These are phyloP conservation scores for Hura crepitans DNA, from an alignment of 441 rosid genomes.

Conservation along the genomic window DNA sequence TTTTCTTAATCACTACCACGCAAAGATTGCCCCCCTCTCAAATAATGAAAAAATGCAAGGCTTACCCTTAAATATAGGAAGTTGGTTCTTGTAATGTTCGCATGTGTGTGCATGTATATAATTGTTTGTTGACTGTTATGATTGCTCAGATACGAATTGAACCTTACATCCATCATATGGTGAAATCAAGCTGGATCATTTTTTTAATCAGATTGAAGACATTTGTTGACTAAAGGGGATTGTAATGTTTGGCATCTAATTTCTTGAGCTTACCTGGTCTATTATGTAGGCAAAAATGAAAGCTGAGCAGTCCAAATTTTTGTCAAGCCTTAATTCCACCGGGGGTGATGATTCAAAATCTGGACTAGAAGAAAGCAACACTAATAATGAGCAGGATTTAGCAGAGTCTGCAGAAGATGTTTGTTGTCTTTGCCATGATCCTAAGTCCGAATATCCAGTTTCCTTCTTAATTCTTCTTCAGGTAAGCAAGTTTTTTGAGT, in stretches of 20 bases:
- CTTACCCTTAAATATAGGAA: not conserved
- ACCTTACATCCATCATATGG: not conserved
- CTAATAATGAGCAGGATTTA: slow-evolving; percentile 38
- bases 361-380: slow-evolving; percentile 42
- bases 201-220: not conserved
- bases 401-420: slow-evolving; percentile 51
- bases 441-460: slow-evolving; percentile 63
- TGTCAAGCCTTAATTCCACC: slow-evolving; percentile 54
- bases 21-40: not conserved
- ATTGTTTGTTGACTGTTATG: slow-evolving; percentile 6
- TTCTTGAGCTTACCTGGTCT: slow-evolving; percentile 21
- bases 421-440: slow-evolving; percentile 92
- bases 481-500: slow-evolving; percentile 39
- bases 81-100: not conserved
- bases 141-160: not conserved
- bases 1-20: not conserved
- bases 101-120: not conserved
- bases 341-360: slow-evolving; percentile 43
- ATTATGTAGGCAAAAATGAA: slow-evolving; percentile 88
- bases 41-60: slow-evolving; percentile 1
- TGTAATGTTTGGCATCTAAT: not conserved
- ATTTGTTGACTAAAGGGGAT: not conserved
- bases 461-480: slow-evolving; percentile 90
- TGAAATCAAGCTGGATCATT: not conserved
- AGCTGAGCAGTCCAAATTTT: slow-evolving; percentile 92